Base-by-base conservation (phyloP, 257 asterid genomes). In the Solanum medicagineum region DNA sequence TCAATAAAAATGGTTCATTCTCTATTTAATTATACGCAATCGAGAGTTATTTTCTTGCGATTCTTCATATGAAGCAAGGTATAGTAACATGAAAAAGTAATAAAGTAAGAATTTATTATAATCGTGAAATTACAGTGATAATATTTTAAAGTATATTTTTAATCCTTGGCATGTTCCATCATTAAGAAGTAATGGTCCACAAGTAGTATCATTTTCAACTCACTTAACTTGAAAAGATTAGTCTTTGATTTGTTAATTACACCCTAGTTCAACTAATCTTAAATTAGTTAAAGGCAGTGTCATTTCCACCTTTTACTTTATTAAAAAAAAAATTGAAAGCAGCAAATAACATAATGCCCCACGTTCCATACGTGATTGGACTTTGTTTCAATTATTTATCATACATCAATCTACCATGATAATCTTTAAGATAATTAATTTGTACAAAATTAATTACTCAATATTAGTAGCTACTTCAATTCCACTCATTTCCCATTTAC, bases 271-370 rank as follows among this genome's bases (percentile, higher is more conserved):
- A 77, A 8, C 24, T 54, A 26, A 66, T 22, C 13, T 75, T 36
- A 75, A 10, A 13, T 49, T 53, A 1, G 47, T 79, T 53, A 79
- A 53, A 53, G 29, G 65, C 40, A 44, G 45, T 62, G 57, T 44
- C 84, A 40, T 81, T 56, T 56, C 62, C 45, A 49, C 82, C 42
- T 32, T 81, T 81, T 32, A 56, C 75, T 24, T 80, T 85, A 10
- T 62, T 16, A 16, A 45, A 20, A 20, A 22, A 26, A 54, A 19
- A 63, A 55, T 7, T 26, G 8, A 53, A 70, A 54, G 20, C 7
- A 20, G 87, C 71, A 11, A 84, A 84, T 86, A 40, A 45, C 73
- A 82, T 54, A 75, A 81, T 85, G 85, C 75, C 82, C 57, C 59
- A 47, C 81, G 66, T 40, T 82, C n/a, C 51, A 55, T 68, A 71